Evolutionary conservation across 352 stramenopile genomes (phyloP).

Genomic region (Pythium sp.): DNA sequence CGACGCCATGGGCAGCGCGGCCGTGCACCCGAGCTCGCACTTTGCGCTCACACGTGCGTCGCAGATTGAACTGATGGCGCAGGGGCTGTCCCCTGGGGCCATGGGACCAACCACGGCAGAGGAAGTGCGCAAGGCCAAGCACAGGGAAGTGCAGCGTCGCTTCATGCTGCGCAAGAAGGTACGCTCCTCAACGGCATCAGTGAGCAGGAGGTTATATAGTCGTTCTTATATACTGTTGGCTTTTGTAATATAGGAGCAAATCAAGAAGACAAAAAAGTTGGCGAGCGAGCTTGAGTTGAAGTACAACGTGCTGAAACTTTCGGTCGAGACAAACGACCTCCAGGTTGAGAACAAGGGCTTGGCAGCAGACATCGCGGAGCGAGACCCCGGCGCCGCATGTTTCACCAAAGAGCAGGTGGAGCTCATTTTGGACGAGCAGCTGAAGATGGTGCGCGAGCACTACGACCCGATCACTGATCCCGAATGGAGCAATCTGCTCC

Average conservation of each 20-base stretch:
- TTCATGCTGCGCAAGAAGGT: constrained; percentile 49
- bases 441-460: constrained; percentile 14
- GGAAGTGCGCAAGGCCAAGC: constrained; percentile 36
- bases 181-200: background rate
- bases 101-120: background rate
- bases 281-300: constrained; percentile 28
- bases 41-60: background rate
- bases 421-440: constrained; percentile 21
- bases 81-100: background rate
- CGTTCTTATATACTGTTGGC: background rate
- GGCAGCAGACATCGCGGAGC: constrained; percentile 7
- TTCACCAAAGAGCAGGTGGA: constrained; percentile 23
- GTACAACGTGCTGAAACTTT: constrained; percentile 24
- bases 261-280: constrained; percentile 27
- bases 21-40: background rate
- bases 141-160: constrained; percentile 40
- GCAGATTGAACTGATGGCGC: constrained; percentile 1
- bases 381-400: background rate
- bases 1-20: background rate
- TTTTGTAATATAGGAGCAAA: constrained; percentile 23
- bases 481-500: constrained; percentile 20
- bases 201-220: background rate
- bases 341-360: constrained; percentile 26
- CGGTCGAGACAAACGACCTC: constrained; percentile 22
- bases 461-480: constrained; percentile 5